phyloP scores from a whole-genome alignment of 805 yeast species.

The Cyberlindnera nakhonratchasimensis region DNA sequence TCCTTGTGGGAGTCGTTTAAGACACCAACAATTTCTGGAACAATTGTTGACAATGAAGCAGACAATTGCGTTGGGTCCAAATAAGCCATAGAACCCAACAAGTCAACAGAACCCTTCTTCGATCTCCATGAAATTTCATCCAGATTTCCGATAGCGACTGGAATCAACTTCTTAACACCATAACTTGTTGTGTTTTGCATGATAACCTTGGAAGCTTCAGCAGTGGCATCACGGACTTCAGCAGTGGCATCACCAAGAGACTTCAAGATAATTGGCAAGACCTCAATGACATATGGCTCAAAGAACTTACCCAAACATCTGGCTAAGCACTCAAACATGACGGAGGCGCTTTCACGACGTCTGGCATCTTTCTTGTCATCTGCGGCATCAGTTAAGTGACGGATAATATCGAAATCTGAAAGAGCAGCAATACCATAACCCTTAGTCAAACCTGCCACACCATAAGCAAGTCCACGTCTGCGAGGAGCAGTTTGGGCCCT shows the following conservation, averaged over 20 bases:
- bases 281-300: conserved; percentile 92
- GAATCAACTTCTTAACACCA: conserved; percentile 89
- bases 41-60: conserved; percentile 80
- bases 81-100: conserved; percentile 97
- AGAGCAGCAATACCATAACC: conserved; percentile 84
- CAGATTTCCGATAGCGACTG: conserved; percentile 79
- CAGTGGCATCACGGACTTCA: conserved; percentile 88
- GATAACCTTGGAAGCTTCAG: conserved; percentile 77
- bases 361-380: conserved; percentile 78
- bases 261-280: conserved; percentile 75
- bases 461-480: conserved; percentile 94
- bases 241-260: conserved; percentile 80
- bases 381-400: conserved; percentile 74
- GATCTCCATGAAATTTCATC: conserved; percentile 95
- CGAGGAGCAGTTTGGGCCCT: conserved; percentile 40
- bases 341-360: conserved; percentile 83
- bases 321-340: conserved; percentile 82
- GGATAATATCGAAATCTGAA: conserved; percentile 70
- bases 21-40: conserved; percentile 95
- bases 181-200: conserved; percentile 90
- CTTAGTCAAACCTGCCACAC: conserved; percentile 88
- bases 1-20: conserved; percentile 94
- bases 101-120: conserved; percentile 93
- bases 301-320: conserved; percentile 69
- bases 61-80: conserved; percentile 93